Base-by-base conservation (phyloP, 495 filamentous ascomycete species). In the Xylaria intraflava region DNA sequence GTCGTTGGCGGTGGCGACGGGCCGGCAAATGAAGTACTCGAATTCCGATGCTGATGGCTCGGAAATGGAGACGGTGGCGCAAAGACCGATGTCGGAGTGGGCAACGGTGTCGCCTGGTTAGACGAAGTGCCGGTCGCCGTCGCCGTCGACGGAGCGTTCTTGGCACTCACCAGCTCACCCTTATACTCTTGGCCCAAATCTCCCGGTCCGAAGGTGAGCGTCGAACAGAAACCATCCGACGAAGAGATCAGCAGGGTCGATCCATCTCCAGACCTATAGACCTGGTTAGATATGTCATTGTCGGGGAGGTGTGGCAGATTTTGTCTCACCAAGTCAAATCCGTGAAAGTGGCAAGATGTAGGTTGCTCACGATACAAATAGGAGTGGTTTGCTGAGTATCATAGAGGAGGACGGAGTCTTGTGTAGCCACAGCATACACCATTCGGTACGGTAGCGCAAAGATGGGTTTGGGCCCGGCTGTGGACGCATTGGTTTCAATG, bases 311-410 rank as follows among this genome's bases (percentile, higher is more conserved):
- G 4, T 22, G 9, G 26, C 9, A 30, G n/a, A n/a, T 46, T 16
- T 27, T 7, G 38, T 70, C 82, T 67, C 79, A 96, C 94, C 94
- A 99, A 20, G 87, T 86, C 55, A 99, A 69, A 70, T 99, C 94
- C 1, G 94, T 97, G 61, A 99, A 99, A 0, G 91, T 96, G 6
- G 94, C 90, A 68, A 89, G 95, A 59, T 99, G 94, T 44, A 99
- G 64, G 62, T 99, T 99, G 78, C 89, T 96, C 19, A 97, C 90
- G 16, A 96, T 72, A 68, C 87, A 93, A 24, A 99, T 74, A 3
- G 94, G 93, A 2, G 89, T 93, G 55, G 89, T 83, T 60, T 99
- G 94, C 62, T 99, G 94, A 0, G 94, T 99, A 66, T 99, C 94
- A 68, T 97, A 97, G 26, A 99, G 78, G 31, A 95, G 70, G n/a